Conservation (phyloP, 345 rosid species). For the rapeseed (Brassica napus) region DNA sequence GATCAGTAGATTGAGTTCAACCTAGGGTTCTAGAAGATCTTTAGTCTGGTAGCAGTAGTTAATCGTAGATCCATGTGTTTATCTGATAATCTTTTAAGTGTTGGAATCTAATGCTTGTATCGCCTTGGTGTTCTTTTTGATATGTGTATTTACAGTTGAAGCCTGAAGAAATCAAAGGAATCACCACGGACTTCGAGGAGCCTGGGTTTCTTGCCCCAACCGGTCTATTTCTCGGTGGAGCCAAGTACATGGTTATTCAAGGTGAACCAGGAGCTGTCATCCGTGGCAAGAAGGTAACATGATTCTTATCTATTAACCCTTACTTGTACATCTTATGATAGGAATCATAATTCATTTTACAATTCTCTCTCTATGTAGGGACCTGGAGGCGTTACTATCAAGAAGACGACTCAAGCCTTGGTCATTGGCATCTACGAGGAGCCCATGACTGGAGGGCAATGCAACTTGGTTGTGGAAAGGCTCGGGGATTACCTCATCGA, state of each 20-base stretch:
- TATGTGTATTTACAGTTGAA: constrained; percentile 51
- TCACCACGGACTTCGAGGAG: constrained; percentile 61
- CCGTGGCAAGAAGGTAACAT: constrained; percentile 80
- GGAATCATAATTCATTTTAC: not conserved
- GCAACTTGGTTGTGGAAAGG: constrained; percentile 45
- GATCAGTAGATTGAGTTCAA: not conserved
- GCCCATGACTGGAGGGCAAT: constrained; percentile 43
- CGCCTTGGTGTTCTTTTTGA: not conserved
- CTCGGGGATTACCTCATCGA: constrained; percentile 77
- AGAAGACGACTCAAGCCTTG: constrained; percentile 58
- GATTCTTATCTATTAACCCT: not conserved
- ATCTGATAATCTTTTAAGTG: no score
- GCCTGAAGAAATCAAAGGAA: constrained; percentile 55
- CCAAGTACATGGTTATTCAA: constrained; percentile 83
- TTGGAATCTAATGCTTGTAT: not conserved
- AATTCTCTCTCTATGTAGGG: constrained; percentile 49
- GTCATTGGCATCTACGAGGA: constrained; percentile 42
- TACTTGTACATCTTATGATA: not conserved
- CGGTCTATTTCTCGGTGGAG: constrained; percentile 71
- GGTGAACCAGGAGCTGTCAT: constrained; percentile 84
- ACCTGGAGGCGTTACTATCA: constrained; percentile 73
- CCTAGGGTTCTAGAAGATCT: not conserved
- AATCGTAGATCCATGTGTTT: no score
- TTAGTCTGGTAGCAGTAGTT: not conserved
- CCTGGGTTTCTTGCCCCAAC: constrained; percentile 80